Evolutionary conservation across 345 rosid species (phyloP).

Genomic region (Gossypioides kirkii): DNA sequence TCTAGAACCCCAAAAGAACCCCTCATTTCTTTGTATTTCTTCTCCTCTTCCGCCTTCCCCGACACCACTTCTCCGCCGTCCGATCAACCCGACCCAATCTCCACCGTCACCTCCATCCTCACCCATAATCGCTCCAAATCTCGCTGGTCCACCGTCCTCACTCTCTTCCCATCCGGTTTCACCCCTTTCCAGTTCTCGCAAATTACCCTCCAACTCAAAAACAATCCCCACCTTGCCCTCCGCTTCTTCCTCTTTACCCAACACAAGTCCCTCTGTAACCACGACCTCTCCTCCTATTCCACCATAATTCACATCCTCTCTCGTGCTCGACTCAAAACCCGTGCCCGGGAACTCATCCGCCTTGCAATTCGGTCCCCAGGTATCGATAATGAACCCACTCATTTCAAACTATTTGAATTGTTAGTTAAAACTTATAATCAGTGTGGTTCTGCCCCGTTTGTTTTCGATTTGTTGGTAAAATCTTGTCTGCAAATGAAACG

Average conservation of each 20-base stretch:
- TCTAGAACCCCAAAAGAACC: constrained; percentile 19
- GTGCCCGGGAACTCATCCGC: constrained; percentile 41
- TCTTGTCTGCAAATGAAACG: constrained; percentile 59
- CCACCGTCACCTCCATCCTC: constrained; percentile 59
- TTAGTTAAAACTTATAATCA: constrained; percentile 54
- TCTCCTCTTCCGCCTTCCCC: constrained; percentile 7
- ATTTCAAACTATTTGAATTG: constrained; percentile 35
- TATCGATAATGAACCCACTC: constrained; percentile 14
- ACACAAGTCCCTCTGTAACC: constrained; percentile 55
- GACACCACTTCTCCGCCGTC: constrained; percentile 31
- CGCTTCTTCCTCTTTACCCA: constrained; percentile 68
- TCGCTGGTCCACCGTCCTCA: constrained; percentile 66
- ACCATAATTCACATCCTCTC: constrained; percentile 61
- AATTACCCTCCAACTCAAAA: constrained; percentile 42
- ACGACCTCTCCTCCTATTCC: constrained; percentile 49
- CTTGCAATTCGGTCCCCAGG: constrained; percentile 39
- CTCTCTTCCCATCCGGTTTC: constrained; percentile 51
- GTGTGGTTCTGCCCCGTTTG: constrained; percentile 90
- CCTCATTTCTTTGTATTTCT: constrained; percentile 6
- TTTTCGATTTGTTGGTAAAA: constrained; percentile 64
- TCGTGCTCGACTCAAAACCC: constrained; percentile 62
- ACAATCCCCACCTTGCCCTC: constrained; percentile 65
- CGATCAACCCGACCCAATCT: constrained; percentile 23
- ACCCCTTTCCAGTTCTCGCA: constrained; percentile 62
- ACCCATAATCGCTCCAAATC: constrained; percentile 78